Percentiles rank a stretch among this genome's conserved stretches.
Evolutionary conservation across 2,329 filamentous ascomycete genomes (phyloP).

Genomic region (Clonostachys chloroleuca): DNA sequence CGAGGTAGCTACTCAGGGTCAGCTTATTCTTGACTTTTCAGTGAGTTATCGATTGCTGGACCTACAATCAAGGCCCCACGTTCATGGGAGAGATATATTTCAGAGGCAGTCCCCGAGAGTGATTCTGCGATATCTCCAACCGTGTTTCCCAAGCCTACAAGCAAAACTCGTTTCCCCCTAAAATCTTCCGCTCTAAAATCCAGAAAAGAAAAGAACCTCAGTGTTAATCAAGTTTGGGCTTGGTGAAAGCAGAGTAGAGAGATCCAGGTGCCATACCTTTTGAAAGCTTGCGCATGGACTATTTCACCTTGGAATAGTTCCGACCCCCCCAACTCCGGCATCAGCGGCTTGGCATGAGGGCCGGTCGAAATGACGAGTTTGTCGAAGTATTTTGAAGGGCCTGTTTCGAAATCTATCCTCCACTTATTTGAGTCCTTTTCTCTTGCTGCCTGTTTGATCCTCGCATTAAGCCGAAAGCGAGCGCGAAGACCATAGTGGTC

Average conservation of each 20-base stretch:
- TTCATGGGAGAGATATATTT: not conserved
- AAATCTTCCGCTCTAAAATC: conserved; percentile 18
- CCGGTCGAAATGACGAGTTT: conserved; percentile 27
- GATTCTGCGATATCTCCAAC: conserved; percentile 18
- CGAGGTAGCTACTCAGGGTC: conserved; percentile 15
- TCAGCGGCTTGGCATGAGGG: conserved; percentile 23
- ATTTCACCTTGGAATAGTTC: not conserved
- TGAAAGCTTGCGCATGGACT: conserved; percentile 2
- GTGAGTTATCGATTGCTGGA: not conserved
- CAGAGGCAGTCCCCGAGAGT: conserved; percentile 16
- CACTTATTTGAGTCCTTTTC: conserved; percentile 10
- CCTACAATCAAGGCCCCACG: conserved; percentile 2
- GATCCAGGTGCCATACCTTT: not conserved
- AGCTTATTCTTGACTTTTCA: too few species aligned
- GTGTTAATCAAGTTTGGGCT: not conserved
- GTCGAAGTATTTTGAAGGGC: conserved; percentile 19
- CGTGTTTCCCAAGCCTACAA: conserved; percentile 36
- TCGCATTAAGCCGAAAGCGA: conserved; percentile 15
- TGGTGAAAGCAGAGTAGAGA: not conserved
- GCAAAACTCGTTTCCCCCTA: conserved; percentile 31
- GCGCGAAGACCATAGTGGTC: conserved; percentile 20
- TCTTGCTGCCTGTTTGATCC: conserved; percentile 7
- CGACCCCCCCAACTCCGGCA: conserved; percentile 25
- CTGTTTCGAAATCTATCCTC: conserved; percentile 17
- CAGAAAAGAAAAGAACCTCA: not conserved